Evolutionary conservation across 768 basidiomycete genomes (phyloP).

Genomic region (Russula emetica): DNA sequence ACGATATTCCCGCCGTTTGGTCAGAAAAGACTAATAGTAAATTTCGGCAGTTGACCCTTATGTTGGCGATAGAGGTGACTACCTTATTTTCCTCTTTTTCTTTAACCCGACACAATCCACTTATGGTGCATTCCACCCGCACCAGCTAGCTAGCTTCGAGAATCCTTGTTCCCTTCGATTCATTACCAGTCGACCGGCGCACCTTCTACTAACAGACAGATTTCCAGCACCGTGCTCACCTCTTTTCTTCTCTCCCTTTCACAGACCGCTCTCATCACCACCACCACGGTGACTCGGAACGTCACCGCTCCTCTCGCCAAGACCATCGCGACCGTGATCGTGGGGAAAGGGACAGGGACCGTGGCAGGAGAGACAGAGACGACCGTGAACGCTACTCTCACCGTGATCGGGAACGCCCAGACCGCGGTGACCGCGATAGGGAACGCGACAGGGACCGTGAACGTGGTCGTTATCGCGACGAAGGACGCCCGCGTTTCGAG

Average conservation of each 20-base stretch:
- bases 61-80: constrained; percentile 26
- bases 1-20: neutral
- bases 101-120: constrained; percentile 27
- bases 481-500: constrained; percentile 35
- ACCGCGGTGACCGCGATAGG: constrained; percentile 41
- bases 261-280: constrained; percentile 25
- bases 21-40: neutral
- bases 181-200: constrained; percentile 19
- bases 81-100: constrained; percentile 19
- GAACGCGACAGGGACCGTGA: constrained; percentile 45
- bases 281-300: constrained; percentile 31
- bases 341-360: constrained; percentile 35
- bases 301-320: constrained; percentile 31
- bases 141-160: constrained; percentile 30
- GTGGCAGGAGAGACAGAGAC: constrained; percentile 29
- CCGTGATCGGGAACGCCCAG: constrained; percentile 32
- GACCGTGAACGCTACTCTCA: constrained; percentile 32
- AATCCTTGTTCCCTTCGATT: constrained; percentile 26
- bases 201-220: constrained; percentile 22
- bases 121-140: constrained; percentile 30
- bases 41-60: constrained; percentile 1
- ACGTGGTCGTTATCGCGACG: constrained; percentile 40
- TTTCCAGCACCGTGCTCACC: constrained; percentile 26
- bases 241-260: constrained; percentile 19
- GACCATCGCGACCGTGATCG: constrained; percentile 36